phyloP scores from a whole-genome alignment of 352 stramenopile species.

The Peronospora destructor region DNA sequence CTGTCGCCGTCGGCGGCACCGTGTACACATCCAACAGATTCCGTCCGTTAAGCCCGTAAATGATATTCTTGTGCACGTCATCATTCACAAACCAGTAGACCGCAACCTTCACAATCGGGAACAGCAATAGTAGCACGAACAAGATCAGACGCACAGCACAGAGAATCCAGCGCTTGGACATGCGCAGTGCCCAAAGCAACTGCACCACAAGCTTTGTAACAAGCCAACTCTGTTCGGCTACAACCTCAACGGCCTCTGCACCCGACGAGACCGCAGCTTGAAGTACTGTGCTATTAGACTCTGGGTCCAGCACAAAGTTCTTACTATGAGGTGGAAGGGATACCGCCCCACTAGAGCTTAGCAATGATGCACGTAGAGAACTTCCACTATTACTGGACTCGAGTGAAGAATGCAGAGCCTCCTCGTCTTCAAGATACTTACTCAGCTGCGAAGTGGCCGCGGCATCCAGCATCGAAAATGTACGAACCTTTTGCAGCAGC shows the following conservation, averaged over 20 bases:
- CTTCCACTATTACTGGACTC: conserved; percentile 12
- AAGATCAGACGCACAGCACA: conserved; percentile 52
- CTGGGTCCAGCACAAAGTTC: conserved; percentile 41
- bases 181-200: conserved; percentile 59
- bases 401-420: conserved; percentile 18
- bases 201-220: conserved; percentile 64
- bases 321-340: conserved; percentile 34
- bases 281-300: conserved; percentile 35
- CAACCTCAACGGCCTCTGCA: conserved; percentile 45
- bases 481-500: conserved; percentile 32
- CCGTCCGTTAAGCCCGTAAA: conserved; percentile 63
- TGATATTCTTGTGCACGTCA: conserved; percentile 75
- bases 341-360: conserved; percentile 19
- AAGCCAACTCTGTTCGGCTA: conserved; percentile 66
- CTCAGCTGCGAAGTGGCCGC: conserved; percentile 24
- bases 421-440: conserved; percentile 36
- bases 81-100: conserved; percentile 48
- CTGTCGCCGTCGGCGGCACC: conserved; percentile 25
- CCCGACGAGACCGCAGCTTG: conserved; percentile 42
- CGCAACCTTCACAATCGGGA: conserved; percentile 46
- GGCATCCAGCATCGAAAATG: conserved; percentile 33
- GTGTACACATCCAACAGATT: conserved; percentile 87
- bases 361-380: conserved; percentile 18
- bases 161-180: conserved; percentile 66
- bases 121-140: conserved; percentile 55